These are phyloP conservation scores for Pugionium dolabratum DNA, from an alignment of 345 rosid species.

Conservation along the genomic window DNA sequence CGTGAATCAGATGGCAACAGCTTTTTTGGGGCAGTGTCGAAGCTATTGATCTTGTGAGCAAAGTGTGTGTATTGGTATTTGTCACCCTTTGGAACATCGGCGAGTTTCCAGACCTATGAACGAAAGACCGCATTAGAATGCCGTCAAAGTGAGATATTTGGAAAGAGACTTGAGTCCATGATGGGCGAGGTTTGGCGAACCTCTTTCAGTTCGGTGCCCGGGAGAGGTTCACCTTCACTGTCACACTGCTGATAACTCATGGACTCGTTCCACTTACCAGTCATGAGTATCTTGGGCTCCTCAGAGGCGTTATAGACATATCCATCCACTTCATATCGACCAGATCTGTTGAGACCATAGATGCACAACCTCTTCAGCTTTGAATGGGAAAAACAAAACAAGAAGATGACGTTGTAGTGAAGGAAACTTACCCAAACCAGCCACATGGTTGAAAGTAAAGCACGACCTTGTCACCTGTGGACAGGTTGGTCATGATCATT, in stretches of 20 bases:
- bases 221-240: slow-evolving; percentile 72
- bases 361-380: slow-evolving; percentile 14
- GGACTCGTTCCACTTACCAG: slow-evolving; percentile 80
- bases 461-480: slow-evolving; percentile 74
- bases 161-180: slow-evolving; percentile 6
- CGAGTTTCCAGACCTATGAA: slow-evolving; percentile 70
- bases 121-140: slow-evolving; percentile 4
- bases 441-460: slow-evolving; percentile 84
- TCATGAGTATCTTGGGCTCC: slow-evolving; percentile 85
- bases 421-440: slow-evolving; percentile 68
- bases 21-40: slow-evolving; percentile 80
- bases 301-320: slow-evolving; percentile 73
- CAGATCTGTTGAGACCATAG: slow-evolving; percentile 54
- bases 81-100: slow-evolving; percentile 71
- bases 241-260: slow-evolving; percentile 84
- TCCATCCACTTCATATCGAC: slow-evolving; percentile 88
- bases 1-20: slow-evolving; percentile 84
- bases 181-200: slow-evolving; percentile 30
- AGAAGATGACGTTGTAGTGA: slow-evolving; percentile 23
- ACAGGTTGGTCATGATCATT: slow-evolving; percentile 73
- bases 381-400: neutral
- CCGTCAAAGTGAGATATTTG: slow-evolving; percentile 6
- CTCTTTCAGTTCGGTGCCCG: slow-evolving; percentile 79
- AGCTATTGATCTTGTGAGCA: slow-evolving; percentile 89
- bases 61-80: slow-evolving; percentile 74